Conservation (phyloP, 352 stramenopile species). For the Phytopythium ostracodes region DNA sequence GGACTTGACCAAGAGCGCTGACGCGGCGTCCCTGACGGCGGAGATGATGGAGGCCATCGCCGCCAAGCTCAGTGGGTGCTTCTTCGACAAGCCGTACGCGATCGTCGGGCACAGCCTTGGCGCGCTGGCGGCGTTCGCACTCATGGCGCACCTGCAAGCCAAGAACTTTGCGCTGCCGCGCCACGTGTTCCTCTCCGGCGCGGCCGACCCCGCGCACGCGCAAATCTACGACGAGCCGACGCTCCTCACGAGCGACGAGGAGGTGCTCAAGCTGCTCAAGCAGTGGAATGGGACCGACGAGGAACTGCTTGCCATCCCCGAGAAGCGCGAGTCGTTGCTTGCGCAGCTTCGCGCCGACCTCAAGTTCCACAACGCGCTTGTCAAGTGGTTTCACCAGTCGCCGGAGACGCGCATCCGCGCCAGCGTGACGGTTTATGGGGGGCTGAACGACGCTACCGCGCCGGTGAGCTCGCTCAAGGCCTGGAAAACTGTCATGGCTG, state of each 20-base stretch:
- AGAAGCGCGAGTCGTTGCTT: conserved; percentile 32
- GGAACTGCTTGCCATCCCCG: conserved; percentile 43
- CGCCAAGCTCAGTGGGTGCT: conserved; percentile 34
- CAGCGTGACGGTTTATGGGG: conserved; percentile 51
- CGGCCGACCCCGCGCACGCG: conserved; percentile 28
- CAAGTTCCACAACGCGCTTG: conserved; percentile 46
- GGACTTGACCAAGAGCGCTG: conserved; percentile 8
- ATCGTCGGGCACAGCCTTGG: conserved; percentile 67
- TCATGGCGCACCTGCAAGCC: conserved; percentile 40
- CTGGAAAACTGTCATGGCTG: conserved; percentile 28
- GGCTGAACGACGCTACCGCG: conserved; percentile 33
- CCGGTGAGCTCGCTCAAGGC: conserved; percentile 25
- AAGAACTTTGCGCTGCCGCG: conserved; percentile 44
- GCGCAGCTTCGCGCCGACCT: conserved; percentile 36
- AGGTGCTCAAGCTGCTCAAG: conserved; percentile 39
- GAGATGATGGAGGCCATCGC: conserved; percentile 36
- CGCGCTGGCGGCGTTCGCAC: conserved; percentile 48
- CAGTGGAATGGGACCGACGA: conserved; percentile 61
- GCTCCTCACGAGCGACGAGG: conserved; percentile 25
- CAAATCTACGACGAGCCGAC: conserved; percentile 25
- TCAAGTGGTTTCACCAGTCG: conserved; percentile 31
- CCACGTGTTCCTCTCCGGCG: conserved; percentile 60
- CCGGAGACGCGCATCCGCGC: conserved; percentile 20
- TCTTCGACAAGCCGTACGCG: conserved; percentile 77
- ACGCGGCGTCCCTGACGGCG: conserved; percentile 10